Evolutionary conservation across 1,284 basidiomycete genomes (phyloP).

Genomic region (Ceratobasidium theobromae): DNA sequence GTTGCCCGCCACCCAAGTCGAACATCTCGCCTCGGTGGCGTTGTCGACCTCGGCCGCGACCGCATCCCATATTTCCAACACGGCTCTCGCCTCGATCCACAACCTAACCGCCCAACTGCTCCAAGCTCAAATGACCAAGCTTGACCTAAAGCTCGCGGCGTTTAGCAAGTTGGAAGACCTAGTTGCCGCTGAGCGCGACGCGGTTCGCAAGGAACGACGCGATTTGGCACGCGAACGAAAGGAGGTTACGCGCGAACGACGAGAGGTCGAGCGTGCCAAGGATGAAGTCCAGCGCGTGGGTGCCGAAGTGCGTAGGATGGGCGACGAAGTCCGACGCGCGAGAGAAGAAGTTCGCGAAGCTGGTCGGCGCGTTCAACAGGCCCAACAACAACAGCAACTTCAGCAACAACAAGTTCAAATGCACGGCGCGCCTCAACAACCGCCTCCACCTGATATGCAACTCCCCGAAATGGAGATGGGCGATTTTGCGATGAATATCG

Average conservation of each 20-base stretch:
- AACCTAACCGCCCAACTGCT: conserved; percentile 82
- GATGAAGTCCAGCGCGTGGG: conserved; percentile 19
- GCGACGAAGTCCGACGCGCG: conserved; percentile 14
- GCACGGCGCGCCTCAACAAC: not conserved
- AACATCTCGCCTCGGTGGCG: conserved; percentile 78
- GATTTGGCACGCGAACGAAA: conserved; percentile 6
- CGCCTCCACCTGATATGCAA: not conserved
- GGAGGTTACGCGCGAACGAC: not conserved
- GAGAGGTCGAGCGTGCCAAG: not conserved
- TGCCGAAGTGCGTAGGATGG: conserved; percentile 5
- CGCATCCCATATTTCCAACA: conserved; percentile 50
- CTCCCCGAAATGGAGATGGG: conserved; percentile 20
- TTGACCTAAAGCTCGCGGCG: conserved; percentile 89
- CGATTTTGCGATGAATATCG: conserved; percentile 29
- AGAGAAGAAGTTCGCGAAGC: conserved; percentile 1
- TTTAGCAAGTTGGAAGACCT: conserved; percentile 90
- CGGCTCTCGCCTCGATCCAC: conserved; percentile 74
- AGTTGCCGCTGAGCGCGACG: conserved; percentile 75
- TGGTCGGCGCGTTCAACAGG: not conserved
- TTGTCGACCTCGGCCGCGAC: conserved; percentile 89
- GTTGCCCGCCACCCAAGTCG: conserved; percentile 74
- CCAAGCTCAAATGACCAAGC: conserved; percentile 87
- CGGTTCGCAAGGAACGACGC: conserved; percentile 19
- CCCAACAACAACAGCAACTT: conserved; percentile 3
- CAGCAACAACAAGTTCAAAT: not conserved